These are phyloP conservation scores for Talinum fruticosum DNA, from an alignment of 148 eudicot species.

Conservation along the genomic window DNA sequence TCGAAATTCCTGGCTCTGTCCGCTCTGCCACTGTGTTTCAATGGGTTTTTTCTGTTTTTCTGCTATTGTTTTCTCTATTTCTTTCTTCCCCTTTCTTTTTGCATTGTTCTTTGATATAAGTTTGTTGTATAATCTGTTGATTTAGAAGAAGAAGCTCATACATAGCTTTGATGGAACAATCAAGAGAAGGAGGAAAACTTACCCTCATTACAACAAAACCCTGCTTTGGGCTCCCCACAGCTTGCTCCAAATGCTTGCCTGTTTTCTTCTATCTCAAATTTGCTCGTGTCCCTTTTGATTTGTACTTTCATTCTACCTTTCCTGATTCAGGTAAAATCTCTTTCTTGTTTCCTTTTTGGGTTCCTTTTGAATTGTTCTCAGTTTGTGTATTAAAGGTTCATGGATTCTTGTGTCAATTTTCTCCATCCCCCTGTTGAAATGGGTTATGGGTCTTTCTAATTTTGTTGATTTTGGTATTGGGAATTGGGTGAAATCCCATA, in stretches of 20 bases:
- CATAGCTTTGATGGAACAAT: conserved; percentile 34
- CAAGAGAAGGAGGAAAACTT: conserved; percentile 27
- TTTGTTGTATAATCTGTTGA: background rate
- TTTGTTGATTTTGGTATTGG: conserved; percentile 3
- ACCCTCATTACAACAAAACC: conserved; percentile 69
- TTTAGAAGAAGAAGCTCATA: background rate
- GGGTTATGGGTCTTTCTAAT: background rate
- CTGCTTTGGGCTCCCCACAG: conserved; percentile 76
- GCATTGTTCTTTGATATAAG: background rate
- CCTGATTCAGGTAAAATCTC: conserved; percentile 83
- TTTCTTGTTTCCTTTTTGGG: conserved; percentile 3
- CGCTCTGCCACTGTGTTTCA: no score
- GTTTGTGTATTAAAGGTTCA: background rate
- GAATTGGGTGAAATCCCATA: background rate
- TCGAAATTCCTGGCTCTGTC: no score
- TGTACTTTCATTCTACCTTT: conserved; percentile 51
- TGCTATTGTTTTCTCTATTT: no score
- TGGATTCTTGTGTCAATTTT: conserved; percentile 10
- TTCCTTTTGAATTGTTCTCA: background rate
- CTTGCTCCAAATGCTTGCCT: conserved; percentile 75
- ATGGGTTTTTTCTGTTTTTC: no score
- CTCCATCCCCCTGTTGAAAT: background rate
- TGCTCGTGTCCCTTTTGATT: conserved; percentile 49
- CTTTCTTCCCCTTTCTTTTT: background rate
- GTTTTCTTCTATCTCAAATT: conserved; percentile 79